Base-by-base conservation (phyloP, 495 filamentous ascomycete genomes). In the Penicillium atrosanguineum region DNA sequence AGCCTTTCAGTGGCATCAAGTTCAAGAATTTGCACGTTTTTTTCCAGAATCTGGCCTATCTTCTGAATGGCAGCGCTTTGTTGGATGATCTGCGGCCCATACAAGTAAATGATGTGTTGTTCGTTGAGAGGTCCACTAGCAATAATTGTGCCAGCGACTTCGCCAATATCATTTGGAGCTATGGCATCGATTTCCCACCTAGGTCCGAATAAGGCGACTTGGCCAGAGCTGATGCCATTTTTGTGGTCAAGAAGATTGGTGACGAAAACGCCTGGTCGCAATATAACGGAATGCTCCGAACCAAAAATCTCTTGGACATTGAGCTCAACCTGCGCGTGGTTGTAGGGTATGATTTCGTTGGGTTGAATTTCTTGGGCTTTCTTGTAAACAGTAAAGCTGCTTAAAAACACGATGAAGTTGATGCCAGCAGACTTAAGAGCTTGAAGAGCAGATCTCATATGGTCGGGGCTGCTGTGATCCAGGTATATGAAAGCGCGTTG, bases 401-500 rank as follows among this genome's bases (percentile, higher is more conserved):
- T 69, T 40, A 72, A 42, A 19, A 70, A 62, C 14, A 72, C 67
- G 18, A 72, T 63, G 23, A 42, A 57, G 21, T 69, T 47, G 39
- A 72, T 60, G 1, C 64, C 64, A 1, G 61, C 55, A 1, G 56
- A 16, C 43, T 65, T 69, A 15, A 72, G 59, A 2, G 68, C 65
- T 44, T 51, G 40, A 11, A 63, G 14, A 14, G 55, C 64, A 12
- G 31, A 23, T 9, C 60, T 49, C 61, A 70, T 62, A 37, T 69
- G 61, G 48, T 72, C 69, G 0, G 54, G 23, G 0, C 46, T 48
- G 50, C 53, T 57, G 6, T 56, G n/a, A 6, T 43, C 58, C 14
- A 58, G 37, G 45, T 72, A 72, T 36, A 68, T 68, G 54, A 72
- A 72, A 9, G 69, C 69, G 18, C 55, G 47, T 12, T 60, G 59